Percentiles rank a stretch among this genome's conserved stretches.
phyloP scores from a whole-genome alignment of 1,139 yeast genomes.

The Geotrichum siamense region DNA sequence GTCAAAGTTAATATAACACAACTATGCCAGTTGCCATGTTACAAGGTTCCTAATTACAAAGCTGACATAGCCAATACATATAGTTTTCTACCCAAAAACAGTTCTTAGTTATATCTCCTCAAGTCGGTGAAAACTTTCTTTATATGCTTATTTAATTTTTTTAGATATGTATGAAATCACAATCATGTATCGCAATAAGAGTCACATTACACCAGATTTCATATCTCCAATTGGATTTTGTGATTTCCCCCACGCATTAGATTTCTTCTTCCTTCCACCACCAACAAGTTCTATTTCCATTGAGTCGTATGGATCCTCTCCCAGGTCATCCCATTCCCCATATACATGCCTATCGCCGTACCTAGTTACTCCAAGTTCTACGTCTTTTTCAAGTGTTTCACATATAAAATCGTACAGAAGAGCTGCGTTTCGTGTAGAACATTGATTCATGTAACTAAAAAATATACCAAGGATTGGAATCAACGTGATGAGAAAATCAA shows the following conservation, averaged over 20 bases:
- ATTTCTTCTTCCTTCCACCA: background rate
- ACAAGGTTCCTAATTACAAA: too few relatives aligned
- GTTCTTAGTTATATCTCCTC: too few relatives aligned
- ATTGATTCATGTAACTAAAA: constrained; percentile 71
- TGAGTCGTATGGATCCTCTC: background rate
- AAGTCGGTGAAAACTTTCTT: too few relatives aligned
- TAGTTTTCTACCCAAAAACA: too few relatives aligned
- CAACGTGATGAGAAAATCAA: constrained; percentile 66
- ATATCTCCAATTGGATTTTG: background rate
- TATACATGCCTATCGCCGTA: constrained; percentile 1
- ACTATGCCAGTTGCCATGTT: too few relatives aligned
- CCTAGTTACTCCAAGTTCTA: background rate
- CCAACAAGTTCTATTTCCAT: constrained; percentile 2
- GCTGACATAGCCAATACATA: too few relatives aligned
- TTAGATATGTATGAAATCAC: too few relatives aligned
- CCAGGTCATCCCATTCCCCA: constrained; percentile 11
- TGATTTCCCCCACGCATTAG: background rate
- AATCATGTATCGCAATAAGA: too few relatives aligned
- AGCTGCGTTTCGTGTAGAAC: constrained; percentile 88
- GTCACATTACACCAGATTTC: background rate
- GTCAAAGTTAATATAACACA: too few relatives aligned
- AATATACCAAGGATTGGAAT: constrained; percentile 75
- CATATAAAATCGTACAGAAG: constrained; percentile 43
- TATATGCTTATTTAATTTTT: too few relatives aligned
- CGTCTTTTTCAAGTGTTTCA: constrained; percentile 20